Percentiles rank a stretch among this genome's conserved stretches.
Conservation (phyloP, 345 rosid genomes). For the Barbarea vulgaris region DNA sequence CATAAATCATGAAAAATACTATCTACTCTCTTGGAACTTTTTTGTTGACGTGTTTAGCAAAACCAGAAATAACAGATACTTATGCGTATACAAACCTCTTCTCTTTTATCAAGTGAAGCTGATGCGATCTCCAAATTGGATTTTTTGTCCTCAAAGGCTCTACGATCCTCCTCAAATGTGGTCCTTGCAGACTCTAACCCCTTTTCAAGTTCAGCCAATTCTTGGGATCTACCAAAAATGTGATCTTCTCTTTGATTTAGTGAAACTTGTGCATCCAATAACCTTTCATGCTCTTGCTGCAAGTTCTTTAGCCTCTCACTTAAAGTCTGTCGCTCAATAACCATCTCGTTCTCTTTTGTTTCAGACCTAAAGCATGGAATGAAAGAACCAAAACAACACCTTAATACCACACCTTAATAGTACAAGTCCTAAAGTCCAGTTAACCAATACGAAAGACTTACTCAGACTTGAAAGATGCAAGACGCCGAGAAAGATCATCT, state of each 20-base stretch:
- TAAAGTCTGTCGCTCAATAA: constrained; percentile 63
- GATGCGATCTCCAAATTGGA: constrained; percentile 55
- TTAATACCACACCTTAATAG: constrained; percentile 9
- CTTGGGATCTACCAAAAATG: constrained; percentile 67
- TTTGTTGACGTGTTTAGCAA: background rate
- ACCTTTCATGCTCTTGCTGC: constrained; percentile 78
- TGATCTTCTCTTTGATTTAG: constrained; percentile 87
- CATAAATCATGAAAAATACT: constrained; percentile 11
- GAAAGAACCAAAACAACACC: constrained; percentile 11
- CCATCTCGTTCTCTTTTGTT: constrained; percentile 71
- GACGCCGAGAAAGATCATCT: constrained; percentile 71
- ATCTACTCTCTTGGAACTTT: background rate
- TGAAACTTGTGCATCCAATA: constrained; percentile 72
- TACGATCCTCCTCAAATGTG: constrained; percentile 57
- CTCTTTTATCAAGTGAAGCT: constrained; percentile 64
- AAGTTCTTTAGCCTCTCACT: constrained; percentile 72
- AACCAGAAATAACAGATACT: constrained; percentile 10
- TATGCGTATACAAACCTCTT: constrained; percentile 59
- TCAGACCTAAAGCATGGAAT: constrained; percentile 60
- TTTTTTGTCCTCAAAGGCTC: constrained; percentile 55
- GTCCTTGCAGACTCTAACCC: constrained; percentile 59
- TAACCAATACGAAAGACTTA: constrained; percentile 46
- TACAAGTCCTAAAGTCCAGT: constrained; percentile 2
- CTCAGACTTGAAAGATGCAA: constrained; percentile 71
- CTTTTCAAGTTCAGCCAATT: constrained; percentile 60